Conservation (phyloP, 164 flowering plant genomes). For the Piper longum region DNA sequence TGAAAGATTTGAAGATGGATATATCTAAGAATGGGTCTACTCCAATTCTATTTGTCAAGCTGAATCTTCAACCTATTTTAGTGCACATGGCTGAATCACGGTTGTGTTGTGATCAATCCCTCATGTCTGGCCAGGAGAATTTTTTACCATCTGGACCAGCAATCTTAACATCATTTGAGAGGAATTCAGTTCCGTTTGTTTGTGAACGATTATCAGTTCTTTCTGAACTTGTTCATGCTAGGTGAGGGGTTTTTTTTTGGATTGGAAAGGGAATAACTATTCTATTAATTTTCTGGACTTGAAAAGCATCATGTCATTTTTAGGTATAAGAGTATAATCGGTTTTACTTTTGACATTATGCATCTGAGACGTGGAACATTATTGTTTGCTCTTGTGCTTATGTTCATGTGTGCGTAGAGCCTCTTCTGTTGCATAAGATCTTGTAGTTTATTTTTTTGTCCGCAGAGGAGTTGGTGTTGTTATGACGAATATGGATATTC, state of each 20-base stretch:
- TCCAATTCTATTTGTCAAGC: constrained; percentile 53
- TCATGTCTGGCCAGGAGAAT: constrained; percentile 22
- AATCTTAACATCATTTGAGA: constrained; percentile 24
- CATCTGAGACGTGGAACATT: too few relatives aligned
- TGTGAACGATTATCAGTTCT: constrained; percentile 74
- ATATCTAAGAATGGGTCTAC: constrained; percentile 69
- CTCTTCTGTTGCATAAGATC: background rate
- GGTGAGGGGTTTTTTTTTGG: constrained; percentile 28
- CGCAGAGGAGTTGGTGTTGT: constrained; percentile 69
- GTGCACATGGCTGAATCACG: constrained; percentile 55
- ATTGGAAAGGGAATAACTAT: too few relatives aligned
- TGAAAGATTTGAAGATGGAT: constrained; percentile 72
- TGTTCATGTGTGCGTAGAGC: too few relatives aligned
- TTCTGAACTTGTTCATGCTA: constrained; percentile 74
- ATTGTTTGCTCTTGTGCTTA: background rate
- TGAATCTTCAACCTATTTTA: constrained; percentile 50
- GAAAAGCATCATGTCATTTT: too few relatives aligned
- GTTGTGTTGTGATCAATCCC: constrained; percentile 39
- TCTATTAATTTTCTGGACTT: too few relatives aligned
- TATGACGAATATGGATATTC: constrained; percentile 54
- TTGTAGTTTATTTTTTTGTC: constrained; percentile 13
- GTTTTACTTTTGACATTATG: too few relatives aligned
- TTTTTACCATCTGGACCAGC: constrained; percentile 24
- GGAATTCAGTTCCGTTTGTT: constrained; percentile 40
- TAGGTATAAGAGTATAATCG: too few relatives aligned